Evolutionary conservation across 306 rosid species (phyloP), one percentile per base, ranked within the genome.

Genomic region (Echinosophora koreensis): DNA sequence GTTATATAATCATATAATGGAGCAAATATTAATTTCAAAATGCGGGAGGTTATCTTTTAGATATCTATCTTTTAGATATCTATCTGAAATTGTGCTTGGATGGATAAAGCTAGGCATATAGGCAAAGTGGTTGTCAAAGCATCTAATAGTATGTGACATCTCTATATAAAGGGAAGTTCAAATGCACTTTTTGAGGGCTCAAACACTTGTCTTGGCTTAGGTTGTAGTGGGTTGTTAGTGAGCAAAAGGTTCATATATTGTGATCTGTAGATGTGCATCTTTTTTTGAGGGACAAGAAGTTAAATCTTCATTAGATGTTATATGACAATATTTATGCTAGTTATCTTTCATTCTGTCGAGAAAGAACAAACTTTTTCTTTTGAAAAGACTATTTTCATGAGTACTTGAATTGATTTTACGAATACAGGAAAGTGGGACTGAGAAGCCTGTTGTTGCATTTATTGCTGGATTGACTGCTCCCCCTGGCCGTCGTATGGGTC

Each of bases 401-500:
- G 39, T 71, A 49, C 47, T 73, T 65, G 57, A 79, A 65, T 61
- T 71, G 8, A 76, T 77, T 71, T 67, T 49, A 15, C 71, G 69
- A 69, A 71, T 76, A 76, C 92, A 96, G 99, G 99, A 85, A 86
- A 96, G 98, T 56, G 99, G 99, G 32, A 96, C 96, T 74, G 88
- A 93, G 90, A 96, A 96, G 86, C 99, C 97, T 27, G 8, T 96
- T 72, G 99, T 93, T 83, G 98, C 92, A 52, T 93, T 93, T 76
- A 93, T 96, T 86, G 99, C 98, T 85, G 99, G 99, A 76, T 88
- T 96, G 74, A 96, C 98, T 79, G 99, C 99, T 64, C 99, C 99
- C 27, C 99, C 99, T 30, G 99, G 99, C 18, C 98, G 98, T 56
- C 97, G 99, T 30, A 96, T 96, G 99, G 99, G 99, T 76, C 99